phyloP scores from a whole-genome alignment of 352 stramenopile species.

The Bremia lactucae region DNA sequence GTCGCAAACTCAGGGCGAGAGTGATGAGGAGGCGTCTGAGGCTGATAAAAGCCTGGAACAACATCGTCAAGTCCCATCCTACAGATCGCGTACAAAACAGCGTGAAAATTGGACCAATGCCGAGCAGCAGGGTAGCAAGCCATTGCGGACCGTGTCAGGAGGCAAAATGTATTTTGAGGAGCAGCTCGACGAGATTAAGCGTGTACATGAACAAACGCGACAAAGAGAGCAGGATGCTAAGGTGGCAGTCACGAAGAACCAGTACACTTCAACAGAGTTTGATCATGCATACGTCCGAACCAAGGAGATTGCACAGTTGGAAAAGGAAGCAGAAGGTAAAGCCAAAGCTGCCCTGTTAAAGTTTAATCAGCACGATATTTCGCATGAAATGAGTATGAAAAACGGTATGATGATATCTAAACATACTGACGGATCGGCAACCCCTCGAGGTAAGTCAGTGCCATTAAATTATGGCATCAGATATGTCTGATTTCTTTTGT shows the following conservation, averaged over 20 bases:
- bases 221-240: constrained; percentile 30
- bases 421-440: constrained; percentile 4
- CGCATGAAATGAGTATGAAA: constrained; percentile 49
- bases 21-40: constrained; percentile 34
- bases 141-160: constrained; percentile 23
- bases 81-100: constrained; percentile 23
- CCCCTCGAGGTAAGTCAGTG: constrained; percentile 8
- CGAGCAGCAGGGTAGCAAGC: constrained; percentile 30
- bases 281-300: constrained; percentile 44
- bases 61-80: constrained; percentile 8
- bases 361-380: constrained; percentile 43
- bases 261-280: constrained; percentile 37
- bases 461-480: background rate
- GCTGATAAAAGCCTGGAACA: constrained; percentile 30
- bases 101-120: constrained; percentile 29
- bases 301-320: constrained; percentile 35
- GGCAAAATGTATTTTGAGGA: constrained; percentile 54
- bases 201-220: constrained; percentile 34
- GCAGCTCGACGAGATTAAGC: constrained; percentile 51
- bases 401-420: constrained; percentile 48
- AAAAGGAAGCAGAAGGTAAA: constrained; percentile 46
- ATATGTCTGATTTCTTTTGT: background rate
- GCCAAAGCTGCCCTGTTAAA: constrained; percentile 41
- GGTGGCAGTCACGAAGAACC: constrained; percentile 32
- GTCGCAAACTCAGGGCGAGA: constrained; percentile 21